Base-by-base conservation (phyloP, 345 rosid species). In the Mercurialis annua region DNA sequence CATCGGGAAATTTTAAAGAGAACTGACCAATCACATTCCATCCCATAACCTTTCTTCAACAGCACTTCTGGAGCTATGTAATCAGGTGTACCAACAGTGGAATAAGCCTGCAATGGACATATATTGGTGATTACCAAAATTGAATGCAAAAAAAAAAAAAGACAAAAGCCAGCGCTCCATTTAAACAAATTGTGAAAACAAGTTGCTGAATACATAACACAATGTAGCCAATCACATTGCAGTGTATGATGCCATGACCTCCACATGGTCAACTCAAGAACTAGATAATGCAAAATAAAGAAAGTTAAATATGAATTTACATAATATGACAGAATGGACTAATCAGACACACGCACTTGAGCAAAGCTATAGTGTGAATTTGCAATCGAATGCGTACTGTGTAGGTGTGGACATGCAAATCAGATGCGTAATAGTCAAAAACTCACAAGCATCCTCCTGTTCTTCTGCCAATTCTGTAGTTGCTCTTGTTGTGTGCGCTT, bases 1-100 rank as follows among this genome's bases (percentile, higher is more conserved):
- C 31, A 23, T 59, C 36, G 40, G 26, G 20, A 47, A 46, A 29
- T 53, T 65, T 38, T 48, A 61, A 73, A 36, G 52, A 76, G 27
- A 50, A 79, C 92, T 79, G 68, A 91, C 97, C 97, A 90, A 69
- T 90, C 98, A 76, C 99, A 93, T 79, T 93, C 99, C 96, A 93
- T 82, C 53, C 80, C 98, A 77, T 93, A 93, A 46, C 98, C 98
- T 87, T 90, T 93, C 88, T 93, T 93, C 80, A 93, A 67, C 11
- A 93, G 78, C 42, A 90, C 96, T 81, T 90, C 99, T 42, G 98
- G 98, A 66, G 98, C 98, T 59, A 93, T 93, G 76, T 90, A 90
- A 74, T 93, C 98, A 14, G 99, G 97, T 59, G 99, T 89, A 20
- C 99, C 99, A 51, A 93, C 97, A 46, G 99, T 93, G 16, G 97